These are phyloP conservation scores for Boletus subparvulus DNA, from an alignment of 768 basidiomycete species.

Conservation along the genomic window DNA sequence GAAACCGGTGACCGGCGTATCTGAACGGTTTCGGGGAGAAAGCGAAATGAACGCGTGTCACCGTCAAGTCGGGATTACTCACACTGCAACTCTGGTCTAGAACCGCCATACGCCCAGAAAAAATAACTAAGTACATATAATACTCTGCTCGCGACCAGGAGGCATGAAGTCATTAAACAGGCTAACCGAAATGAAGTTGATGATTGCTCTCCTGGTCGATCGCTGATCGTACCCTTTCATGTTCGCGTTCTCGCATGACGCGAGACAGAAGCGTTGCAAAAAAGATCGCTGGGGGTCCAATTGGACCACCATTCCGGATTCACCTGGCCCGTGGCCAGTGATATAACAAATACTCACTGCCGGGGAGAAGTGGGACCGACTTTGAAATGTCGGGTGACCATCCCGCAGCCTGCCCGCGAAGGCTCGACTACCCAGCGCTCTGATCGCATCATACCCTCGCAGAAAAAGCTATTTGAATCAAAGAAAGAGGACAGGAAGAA, in stretches of 20 bases:
- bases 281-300: neutral
- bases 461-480: neutral
- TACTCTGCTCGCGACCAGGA: slow-evolving; percentile 4
- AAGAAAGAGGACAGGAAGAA: neutral
- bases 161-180: slow-evolving; percentile 16
- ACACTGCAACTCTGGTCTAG: slow-evolving; percentile 16
- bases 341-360: neutral
- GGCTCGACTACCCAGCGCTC: neutral
- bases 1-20: neutral
- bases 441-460: slow-evolving; percentile 1
- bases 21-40: neutral
- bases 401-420: neutral
- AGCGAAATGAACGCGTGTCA: slow-evolving; percentile 16
- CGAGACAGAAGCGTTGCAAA: neutral
- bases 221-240: slow-evolving; percentile 21
- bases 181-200: slow-evolving; percentile 29
- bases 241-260: slow-evolving; percentile 6
- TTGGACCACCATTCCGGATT: neutral
- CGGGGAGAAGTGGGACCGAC: slow-evolving; percentile 3
- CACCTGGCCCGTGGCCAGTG: neutral
- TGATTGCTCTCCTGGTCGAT: slow-evolving; percentile 25
- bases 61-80: neutral
- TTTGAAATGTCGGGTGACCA: slow-evolving; percentile 3
- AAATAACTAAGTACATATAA: neutral
- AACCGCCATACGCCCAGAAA: slow-evolving; percentile 2